phyloP scores from a whole-genome alignment of 2,329 filamentous ascomycete genomes.

The Colletotrichum sp. region DNA sequence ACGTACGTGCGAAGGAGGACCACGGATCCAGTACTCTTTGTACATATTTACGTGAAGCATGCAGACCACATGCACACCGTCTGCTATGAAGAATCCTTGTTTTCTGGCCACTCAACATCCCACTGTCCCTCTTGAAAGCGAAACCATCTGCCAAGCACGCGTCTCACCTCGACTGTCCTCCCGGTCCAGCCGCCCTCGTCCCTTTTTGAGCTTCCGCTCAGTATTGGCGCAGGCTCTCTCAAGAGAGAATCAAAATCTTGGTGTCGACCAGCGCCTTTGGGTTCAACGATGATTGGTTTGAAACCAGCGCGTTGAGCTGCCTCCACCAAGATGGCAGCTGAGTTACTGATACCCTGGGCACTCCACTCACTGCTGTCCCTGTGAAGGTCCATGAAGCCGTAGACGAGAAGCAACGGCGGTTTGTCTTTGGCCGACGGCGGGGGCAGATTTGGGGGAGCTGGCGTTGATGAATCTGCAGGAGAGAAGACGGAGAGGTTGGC shows the following conservation, averaged over 20 bases:
- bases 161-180: constrained; percentile 60
- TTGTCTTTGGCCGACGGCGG: background rate
- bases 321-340: constrained; percentile 68
- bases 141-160: constrained; percentile 72
- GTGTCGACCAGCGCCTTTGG: constrained; percentile 31
- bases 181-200: constrained; percentile 62
- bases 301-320: constrained; percentile 53
- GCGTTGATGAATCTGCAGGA: constrained; percentile 36
- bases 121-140: constrained; percentile 47
- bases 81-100: background rate
- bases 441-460: constrained; percentile 38
- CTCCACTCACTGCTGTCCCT: constrained; percentile 75
- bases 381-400: constrained; percentile 71
- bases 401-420: constrained; percentile 60
- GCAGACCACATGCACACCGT: background rate
- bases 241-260: constrained; percentile 43
- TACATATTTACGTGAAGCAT: background rate
- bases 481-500: constrained; percentile 71
- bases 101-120: constrained; percentile 23
- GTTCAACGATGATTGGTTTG: constrained; percentile 53
- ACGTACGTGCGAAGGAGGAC: background rate
- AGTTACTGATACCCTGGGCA: constrained; percentile 71
- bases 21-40: background rate
- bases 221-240: constrained; percentile 61
- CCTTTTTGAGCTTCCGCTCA: constrained; percentile 60